Evolutionary conservation across 495 filamentous ascomycete species (phyloP).

Genomic region (Neurospora hispaniola): DNA sequence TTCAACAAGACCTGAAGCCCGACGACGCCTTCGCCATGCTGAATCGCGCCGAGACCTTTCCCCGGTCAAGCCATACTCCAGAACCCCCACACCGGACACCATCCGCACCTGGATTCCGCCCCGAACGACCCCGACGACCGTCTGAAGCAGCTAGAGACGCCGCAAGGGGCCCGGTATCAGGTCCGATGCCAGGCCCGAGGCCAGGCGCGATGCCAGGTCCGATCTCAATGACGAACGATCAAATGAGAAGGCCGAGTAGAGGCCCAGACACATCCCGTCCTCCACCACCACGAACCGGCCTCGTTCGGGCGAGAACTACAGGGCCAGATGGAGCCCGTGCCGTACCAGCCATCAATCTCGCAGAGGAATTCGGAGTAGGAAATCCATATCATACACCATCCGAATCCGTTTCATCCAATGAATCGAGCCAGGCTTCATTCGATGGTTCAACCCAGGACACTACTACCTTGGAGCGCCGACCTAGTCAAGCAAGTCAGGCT

Average conservation of each 20-base stretch:
- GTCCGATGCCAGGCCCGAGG: constrained; percentile 4
- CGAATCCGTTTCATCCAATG: constrained; percentile 57
- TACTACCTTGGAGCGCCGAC: constrained; percentile 26
- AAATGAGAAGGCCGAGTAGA: constrained; percentile 32
- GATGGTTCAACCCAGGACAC: neutral
- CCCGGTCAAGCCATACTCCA: constrained; percentile 25
- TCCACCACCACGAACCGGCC: constrained; percentile 38
- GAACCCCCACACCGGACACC: constrained; percentile 34
- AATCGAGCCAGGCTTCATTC: constrained; percentile 30
- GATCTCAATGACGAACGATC: constrained; percentile 14
- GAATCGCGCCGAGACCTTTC: constrained; percentile 47
- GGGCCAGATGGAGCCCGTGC: constrained; percentile 13
- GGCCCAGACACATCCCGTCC: constrained; percentile 38
- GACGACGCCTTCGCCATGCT: constrained; percentile 26
- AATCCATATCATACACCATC: constrained; percentile 53
- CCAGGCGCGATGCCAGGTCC: constrained; percentile 6
- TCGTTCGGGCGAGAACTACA: constrained; percentile 22
- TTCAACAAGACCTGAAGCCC: constrained; percentile 21
- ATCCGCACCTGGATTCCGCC: constrained; percentile 29
- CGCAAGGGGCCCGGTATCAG: constrained; percentile 8
- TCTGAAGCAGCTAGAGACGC: constrained; percentile 16
- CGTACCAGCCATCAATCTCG: constrained; percentile 36
- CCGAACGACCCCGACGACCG: constrained; percentile 25
- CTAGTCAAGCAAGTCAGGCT: constrained; percentile 53
- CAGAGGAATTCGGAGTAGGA: constrained; percentile 39